Conservation (phyloP, 1,284 basidiomycete species). For the Boletus mariae region DNA sequence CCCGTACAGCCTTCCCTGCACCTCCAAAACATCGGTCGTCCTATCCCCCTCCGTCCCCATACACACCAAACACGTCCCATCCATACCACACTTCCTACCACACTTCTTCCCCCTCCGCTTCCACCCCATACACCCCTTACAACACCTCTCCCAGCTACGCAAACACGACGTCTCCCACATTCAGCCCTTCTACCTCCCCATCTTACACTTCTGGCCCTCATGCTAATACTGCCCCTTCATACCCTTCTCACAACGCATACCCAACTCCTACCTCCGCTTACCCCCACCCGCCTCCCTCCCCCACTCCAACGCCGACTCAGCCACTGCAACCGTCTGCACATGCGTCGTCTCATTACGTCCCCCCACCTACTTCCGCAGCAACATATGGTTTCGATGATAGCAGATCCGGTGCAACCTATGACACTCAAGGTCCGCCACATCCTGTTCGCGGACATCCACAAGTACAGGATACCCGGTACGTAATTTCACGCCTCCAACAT, state of each 20-base stretch:
- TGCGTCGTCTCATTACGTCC: conserved; percentile 22
- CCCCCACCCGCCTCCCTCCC: conserved; percentile 28
- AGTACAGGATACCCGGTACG: conserved; percentile 26
- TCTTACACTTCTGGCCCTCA: conserved; percentile 16
- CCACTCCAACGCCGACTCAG: conserved; percentile 30
- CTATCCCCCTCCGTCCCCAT: conserved; percentile 20
- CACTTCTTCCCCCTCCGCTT: conserved; percentile 17
- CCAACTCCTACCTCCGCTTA: conserved; percentile 29
- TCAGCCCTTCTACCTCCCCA: conserved; percentile 21
- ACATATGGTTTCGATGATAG: conserved; percentile 22
- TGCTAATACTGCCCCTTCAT: conserved; percentile 14
- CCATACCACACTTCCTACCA: conserved; percentile 15
- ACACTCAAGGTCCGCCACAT: conserved; percentile 10
- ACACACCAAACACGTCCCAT: conserved; percentile 20
- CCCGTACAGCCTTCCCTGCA: conserved; percentile 20
- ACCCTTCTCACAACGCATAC: conserved; percentile 24
- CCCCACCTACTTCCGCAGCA: conserved; percentile 21
- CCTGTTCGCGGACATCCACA: conserved; percentile 21
- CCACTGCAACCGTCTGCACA: conserved; percentile 17
- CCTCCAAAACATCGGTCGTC: conserved; percentile 25
- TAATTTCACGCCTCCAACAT: conserved; percentile 1
- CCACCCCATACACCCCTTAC: conserved; percentile 23
- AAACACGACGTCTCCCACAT: conserved; percentile 25
- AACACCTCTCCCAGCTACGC: conserved; percentile 22
- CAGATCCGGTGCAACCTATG: conserved; percentile 20